Conservation (phyloP, 176 grass and related monocot genomes). For the Bonia amplexicaulis region DNA sequence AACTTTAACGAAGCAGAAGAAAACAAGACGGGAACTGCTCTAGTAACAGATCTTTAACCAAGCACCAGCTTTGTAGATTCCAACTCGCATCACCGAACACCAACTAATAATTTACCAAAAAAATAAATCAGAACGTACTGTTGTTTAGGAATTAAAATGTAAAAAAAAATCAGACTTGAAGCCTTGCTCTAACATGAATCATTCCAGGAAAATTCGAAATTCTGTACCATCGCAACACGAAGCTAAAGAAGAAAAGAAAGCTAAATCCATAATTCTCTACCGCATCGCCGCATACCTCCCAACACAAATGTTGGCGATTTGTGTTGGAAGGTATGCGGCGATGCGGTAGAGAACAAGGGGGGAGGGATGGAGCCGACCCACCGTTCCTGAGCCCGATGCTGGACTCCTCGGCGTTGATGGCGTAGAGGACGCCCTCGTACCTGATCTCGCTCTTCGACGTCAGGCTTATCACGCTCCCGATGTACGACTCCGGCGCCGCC, state of each 20-base stretch:
- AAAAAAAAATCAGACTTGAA: neutral
- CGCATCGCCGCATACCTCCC: neutral
- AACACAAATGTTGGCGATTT: neutral
- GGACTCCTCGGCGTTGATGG: constrained; percentile 94
- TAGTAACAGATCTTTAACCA: neutral
- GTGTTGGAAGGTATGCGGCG: too few relatives aligned
- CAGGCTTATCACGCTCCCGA: constrained; percentile 85
- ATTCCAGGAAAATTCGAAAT: neutral
- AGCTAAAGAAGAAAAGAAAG: neutral
- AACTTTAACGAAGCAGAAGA: neutral
- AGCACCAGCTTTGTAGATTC: neutral
- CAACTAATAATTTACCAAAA: neutral
- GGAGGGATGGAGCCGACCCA: neutral
- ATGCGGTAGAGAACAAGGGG: neutral
- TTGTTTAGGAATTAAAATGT: neutral
- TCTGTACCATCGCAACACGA: neutral
- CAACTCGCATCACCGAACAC: neutral
- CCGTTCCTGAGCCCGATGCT: constrained; percentile 86
- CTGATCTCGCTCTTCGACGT: constrained; percentile 98
- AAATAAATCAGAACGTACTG: neutral
- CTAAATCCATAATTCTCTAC: neutral
- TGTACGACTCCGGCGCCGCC: constrained; percentile 59
- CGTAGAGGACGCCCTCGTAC: constrained; percentile 93
- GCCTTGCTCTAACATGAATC: neutral
- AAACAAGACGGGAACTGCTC: neutral